Percentiles rank a stretch among this genome's conserved stretches.
phyloP scores from a whole-genome alignment of 2,329 filamentous ascomycete genomes.

The Ophiostoma pallidulum region DNA sequence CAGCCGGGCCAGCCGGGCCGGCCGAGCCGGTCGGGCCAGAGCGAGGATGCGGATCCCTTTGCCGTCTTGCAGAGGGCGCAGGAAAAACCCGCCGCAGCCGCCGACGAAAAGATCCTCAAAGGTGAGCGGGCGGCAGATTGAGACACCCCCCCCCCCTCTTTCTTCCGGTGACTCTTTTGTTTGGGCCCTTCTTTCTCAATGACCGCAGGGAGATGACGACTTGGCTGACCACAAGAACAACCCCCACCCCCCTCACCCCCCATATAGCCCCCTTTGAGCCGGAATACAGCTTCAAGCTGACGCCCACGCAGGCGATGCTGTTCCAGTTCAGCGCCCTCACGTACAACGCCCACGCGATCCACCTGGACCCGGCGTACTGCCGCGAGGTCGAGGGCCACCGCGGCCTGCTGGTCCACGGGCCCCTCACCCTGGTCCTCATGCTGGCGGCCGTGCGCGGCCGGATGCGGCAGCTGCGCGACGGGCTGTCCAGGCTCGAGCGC shows the following conservation, averaged over 20 bases:
- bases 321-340: constrained; percentile 88
- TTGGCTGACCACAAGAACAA: too few relatives aligned
- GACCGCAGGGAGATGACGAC: too few relatives aligned
- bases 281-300: constrained; percentile 41
- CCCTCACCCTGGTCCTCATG: constrained; percentile 69
- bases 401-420: constrained; percentile 76
- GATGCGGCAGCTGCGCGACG: constrained; percentile 25
- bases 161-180: too few relatives aligned
- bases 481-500: constrained; percentile 16
- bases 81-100: not conserved
- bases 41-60: too few relatives aligned
- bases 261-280: constrained; percentile 26
- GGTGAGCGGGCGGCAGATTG: too few relatives aligned
- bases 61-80: not conserved
- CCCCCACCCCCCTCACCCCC: too few relatives aligned
- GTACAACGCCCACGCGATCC: constrained; percentile 87
- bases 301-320: constrained; percentile 60
- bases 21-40: too few relatives aligned
- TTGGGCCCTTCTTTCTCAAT: too few relatives aligned
- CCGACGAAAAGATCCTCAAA: not conserved
- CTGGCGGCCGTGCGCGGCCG: constrained; percentile 52
- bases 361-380: constrained; percentile 67
- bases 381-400: constrained; percentile 63
- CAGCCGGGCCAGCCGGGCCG: too few relatives aligned
- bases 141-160: too few relatives aligned